Evolutionary conservation across 495 filamentous ascomycete genomes (phyloP).

Genomic region (Pseudevernia furfuracea): DNA sequence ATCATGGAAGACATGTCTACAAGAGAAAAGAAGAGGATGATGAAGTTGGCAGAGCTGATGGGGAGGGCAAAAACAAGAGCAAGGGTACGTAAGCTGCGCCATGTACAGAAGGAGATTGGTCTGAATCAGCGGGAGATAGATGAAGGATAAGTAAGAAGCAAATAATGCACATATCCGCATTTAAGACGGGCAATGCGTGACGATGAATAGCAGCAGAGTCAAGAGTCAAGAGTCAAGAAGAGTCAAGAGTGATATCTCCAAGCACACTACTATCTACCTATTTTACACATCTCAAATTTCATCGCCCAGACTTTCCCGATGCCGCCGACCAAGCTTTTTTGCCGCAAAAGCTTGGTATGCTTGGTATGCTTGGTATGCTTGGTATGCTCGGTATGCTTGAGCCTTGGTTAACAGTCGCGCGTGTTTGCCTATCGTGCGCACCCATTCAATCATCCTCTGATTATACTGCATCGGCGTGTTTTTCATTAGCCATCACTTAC

Average conservation of each 20-base stretch:
- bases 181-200: not conserved
- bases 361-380: too few relatives aligned
- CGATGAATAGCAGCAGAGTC: not conserved
- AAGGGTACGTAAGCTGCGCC: constrained; percentile 2
- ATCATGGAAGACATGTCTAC: not conserved
- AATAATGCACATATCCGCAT: not conserved
- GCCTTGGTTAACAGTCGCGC: too few relatives aligned
- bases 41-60: not conserved
- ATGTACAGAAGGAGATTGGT: not conserved
- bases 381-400: too few relatives aligned
- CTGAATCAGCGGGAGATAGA: not conserved
- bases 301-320: not conserved
- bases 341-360: constrained; percentile 6
- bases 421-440: too few relatives aligned
- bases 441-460: too few relatives aligned
- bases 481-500: too few relatives aligned
- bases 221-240: too few relatives aligned
- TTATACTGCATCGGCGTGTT: too few relatives aligned
- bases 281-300: not conserved
- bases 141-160: not conserved
- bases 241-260: too few relatives aligned
- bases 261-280: too few relatives aligned
- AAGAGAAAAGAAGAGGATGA: not conserved
- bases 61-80: not conserved
- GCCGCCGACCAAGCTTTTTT: not conserved